phyloP scores from a whole-genome alignment of 2,329 filamentous ascomycete genomes.

The Zymoseptoria passerinii region DNA sequence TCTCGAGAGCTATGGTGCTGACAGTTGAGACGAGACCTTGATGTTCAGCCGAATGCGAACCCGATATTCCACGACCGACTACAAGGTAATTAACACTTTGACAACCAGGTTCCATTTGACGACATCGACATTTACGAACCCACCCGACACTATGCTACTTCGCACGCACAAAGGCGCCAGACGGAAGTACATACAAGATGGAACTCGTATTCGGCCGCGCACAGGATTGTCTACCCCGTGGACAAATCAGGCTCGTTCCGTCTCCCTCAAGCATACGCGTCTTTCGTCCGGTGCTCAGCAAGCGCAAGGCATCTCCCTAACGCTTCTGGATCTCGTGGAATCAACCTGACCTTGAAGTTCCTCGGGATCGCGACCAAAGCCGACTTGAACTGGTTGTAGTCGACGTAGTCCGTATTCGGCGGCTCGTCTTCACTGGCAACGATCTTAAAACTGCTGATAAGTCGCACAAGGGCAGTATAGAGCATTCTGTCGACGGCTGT shows the following conservation, averaged over 20 bases:
- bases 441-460: conserved; percentile 44
- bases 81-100: too few species aligned
- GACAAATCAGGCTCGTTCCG: neutral
- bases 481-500: conserved; percentile 30
- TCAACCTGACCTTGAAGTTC: conserved; percentile 50
- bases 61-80: too few species aligned
- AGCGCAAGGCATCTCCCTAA: conserved; percentile 35
- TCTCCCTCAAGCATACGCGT: conserved; percentile 36
- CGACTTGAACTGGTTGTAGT: conserved; percentile 54
- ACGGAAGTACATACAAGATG: too few species aligned
- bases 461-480: conserved; percentile 43
- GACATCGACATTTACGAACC: too few species aligned
- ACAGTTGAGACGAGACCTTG: too few species aligned
- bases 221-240: too few species aligned
- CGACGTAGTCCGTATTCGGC: conserved; percentile 54
- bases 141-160: too few species aligned
- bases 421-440: conserved; percentile 42
- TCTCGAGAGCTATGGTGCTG: too few species aligned
- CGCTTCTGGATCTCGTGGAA: conserved; percentile 40
- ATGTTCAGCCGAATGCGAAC: too few species aligned
- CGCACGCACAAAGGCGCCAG: too few species aligned
- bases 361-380: conserved; percentile 52
- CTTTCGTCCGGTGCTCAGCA: conserved; percentile 40
- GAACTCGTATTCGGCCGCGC: too few species aligned
- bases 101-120: too few species aligned